A percentile compares a stretch with the other conserved stretches of the same genome.
phyloP scores from a whole-genome alignment of 306 rosid species.

The Acacia confusa region DNA sequence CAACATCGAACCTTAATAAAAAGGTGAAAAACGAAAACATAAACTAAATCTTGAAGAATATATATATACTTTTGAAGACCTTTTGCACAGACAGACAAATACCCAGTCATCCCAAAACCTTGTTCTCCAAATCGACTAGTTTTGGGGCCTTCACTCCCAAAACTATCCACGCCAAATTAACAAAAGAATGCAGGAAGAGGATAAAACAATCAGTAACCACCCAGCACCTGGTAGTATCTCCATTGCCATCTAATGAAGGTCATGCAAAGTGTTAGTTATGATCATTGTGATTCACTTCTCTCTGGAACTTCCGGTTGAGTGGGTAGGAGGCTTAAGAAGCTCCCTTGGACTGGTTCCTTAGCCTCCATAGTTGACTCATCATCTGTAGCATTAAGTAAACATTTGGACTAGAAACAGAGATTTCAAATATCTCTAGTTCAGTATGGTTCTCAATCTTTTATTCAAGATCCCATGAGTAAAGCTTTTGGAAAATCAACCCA shows the following conservation, averaged over 20 bases:
- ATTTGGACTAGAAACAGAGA: neutral
- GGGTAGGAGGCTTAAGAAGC: conserved; percentile 78
- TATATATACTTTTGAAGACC: conserved; percentile 47
- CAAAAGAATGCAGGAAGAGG: conserved; percentile 46
- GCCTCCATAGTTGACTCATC: conserved; percentile 64
- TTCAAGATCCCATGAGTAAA: neutral
- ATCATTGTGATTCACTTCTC: conserved; percentile 54
- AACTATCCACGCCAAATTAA: conserved; percentile 42
- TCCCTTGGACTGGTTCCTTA: conserved; percentile 71
- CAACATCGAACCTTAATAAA: conserved; percentile 36
- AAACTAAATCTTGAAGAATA: conserved; percentile 52
- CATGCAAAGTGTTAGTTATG: conserved; percentile 38
- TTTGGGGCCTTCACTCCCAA: conserved; percentile 49
- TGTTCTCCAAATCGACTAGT: conserved; percentile 46
- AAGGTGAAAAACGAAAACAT: conserved; percentile 48
- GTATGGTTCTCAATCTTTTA: conserved; percentile 9
- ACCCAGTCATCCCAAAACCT: conserved; percentile 48
- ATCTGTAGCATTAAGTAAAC: conserved; percentile 46
- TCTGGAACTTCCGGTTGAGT: conserved; percentile 77
- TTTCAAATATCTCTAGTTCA: conserved; percentile 17
- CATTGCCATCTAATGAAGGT: conserved; percentile 38
- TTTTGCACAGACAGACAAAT: conserved; percentile 45
- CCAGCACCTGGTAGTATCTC: conserved; percentile 35
- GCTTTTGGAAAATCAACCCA: neutral
- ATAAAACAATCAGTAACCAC: conserved; percentile 33